Percentiles rank a stretch among this genome's conserved stretches.
Conservation (phyloP, 257 asterid genomes). For the Dorcoceras hygrometricum region DNA sequence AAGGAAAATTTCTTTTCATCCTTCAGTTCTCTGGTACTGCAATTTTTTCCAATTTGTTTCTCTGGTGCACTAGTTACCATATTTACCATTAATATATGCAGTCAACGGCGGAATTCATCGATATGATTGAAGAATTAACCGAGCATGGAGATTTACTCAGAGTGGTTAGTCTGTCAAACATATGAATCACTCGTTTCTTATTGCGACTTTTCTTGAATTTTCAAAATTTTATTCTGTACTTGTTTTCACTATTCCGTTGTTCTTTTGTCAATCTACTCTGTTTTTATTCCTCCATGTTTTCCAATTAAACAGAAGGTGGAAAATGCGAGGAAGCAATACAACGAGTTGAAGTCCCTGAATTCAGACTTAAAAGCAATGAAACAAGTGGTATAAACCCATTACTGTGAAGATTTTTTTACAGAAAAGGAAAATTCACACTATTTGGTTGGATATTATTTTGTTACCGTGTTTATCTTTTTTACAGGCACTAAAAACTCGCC, state of each 20-base stretch:
- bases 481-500: constrained; percentile 26
- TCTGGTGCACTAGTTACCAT: background rate
- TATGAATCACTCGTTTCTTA: too few relatives aligned
- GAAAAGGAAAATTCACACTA: background rate
- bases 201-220: background rate
- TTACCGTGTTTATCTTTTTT: background rate
- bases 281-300: background rate
- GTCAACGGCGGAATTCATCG: constrained; percentile 38
- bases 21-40: background rate
- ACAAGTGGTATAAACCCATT: constrained; percentile 33
- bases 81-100: constrained; percentile 27
- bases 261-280: background rate
- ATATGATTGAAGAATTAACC: constrained; percentile 36
- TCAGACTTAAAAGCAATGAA: constrained; percentile 36
- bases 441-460: background rate
- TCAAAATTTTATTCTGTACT: constrained; percentile 11
- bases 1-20: background rate
- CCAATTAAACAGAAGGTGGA: constrained; percentile 42
- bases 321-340: constrained; percentile 32
- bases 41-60: background rate
- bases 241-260: background rate
- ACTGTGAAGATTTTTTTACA: background rate
- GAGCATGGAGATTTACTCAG: constrained; percentile 35
- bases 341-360: constrained; percentile 35
- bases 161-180: constrained; percentile 37